Conservation (phyloP, 2,329 filamentous ascomycete genomes). For the Leptographium galeiforme region DNA sequence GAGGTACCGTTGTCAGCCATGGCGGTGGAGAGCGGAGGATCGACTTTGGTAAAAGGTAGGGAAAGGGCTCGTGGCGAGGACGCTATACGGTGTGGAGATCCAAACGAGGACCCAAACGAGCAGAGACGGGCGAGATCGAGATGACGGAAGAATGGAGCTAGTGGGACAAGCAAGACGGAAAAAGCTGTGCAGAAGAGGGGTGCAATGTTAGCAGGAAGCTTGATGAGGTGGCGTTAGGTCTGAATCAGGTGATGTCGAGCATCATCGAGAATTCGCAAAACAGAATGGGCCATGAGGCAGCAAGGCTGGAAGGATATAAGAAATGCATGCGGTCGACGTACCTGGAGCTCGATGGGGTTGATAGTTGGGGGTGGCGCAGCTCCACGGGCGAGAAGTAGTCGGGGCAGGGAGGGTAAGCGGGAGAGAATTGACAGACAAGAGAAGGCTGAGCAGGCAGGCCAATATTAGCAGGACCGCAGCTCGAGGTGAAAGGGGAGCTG, state of each 20-base stretch:
- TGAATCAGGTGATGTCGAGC: not conserved
- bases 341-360: not conserved
- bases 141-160: not conserved
- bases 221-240: not conserved
- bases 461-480: not conserved
- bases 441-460: not conserved
- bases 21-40: constrained; percentile 17
- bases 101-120: too few relatives aligned
- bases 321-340: not conserved
- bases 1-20: constrained; percentile 68
- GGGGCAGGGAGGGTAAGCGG: not conserved
- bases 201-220: not conserved
- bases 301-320: not conserved
- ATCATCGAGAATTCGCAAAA: not conserved
- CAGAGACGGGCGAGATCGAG: too few relatives aligned
- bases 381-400: not conserved
- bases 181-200: not conserved
- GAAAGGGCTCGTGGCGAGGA: not conserved
- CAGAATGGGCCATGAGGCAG: not conserved
- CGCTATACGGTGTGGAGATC: too few relatives aligned
- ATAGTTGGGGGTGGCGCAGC: not conserved
- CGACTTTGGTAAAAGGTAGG: not conserved
- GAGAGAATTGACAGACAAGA: not conserved
- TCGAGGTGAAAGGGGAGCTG: not conserved
- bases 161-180: not conserved